Conservation (phyloP, 2,329 filamentous ascomycete species). For the Colletotrichum incanum region DNA sequence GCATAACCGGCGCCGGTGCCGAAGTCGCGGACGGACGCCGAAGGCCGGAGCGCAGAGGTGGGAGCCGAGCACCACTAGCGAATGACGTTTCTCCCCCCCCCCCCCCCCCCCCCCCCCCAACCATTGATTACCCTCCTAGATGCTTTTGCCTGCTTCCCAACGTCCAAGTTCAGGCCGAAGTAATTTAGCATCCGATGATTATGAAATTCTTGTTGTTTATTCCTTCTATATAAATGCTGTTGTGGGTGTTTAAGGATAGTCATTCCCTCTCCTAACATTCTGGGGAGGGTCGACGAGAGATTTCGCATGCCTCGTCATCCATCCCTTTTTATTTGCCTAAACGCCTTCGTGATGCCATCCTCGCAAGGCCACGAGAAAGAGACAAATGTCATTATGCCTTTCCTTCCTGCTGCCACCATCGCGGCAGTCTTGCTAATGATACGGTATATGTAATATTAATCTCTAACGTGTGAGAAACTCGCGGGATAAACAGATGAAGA, state of each 20-base stretch:
- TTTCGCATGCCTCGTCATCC: neutral
- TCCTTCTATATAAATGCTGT: conserved; percentile 8
- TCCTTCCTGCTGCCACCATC: neutral
- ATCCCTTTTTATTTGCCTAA: conserved; percentile 5
- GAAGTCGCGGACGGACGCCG: conserved; percentile 31
- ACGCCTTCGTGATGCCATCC: conserved; percentile 17
- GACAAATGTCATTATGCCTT: neutral
- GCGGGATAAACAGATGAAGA: neutral
- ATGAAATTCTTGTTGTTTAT: neutral
- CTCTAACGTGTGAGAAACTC: neutral
- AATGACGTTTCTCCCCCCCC: neutral
- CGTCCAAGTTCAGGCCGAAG: neutral
- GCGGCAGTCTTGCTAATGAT: conserved; percentile 26
- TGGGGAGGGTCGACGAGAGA: neutral
- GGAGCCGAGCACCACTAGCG: neutral
- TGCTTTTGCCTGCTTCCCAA: neutral
- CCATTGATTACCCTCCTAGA: neutral
- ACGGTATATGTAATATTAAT: conserved; percentile 16
- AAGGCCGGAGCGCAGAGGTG: conserved; percentile 24
- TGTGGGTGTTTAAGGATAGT: conserved; percentile 23
- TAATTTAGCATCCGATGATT: neutral
- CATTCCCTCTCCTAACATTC: neutral
- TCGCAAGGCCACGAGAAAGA: neutral
- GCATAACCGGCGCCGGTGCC: conserved; percentile 37
- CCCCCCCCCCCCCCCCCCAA: no score